Evolutionary conservation across 345 rosid species (phyloP), one percentile per base, ranked within the genome.

Genomic region (Erodium maritimum): DNA sequence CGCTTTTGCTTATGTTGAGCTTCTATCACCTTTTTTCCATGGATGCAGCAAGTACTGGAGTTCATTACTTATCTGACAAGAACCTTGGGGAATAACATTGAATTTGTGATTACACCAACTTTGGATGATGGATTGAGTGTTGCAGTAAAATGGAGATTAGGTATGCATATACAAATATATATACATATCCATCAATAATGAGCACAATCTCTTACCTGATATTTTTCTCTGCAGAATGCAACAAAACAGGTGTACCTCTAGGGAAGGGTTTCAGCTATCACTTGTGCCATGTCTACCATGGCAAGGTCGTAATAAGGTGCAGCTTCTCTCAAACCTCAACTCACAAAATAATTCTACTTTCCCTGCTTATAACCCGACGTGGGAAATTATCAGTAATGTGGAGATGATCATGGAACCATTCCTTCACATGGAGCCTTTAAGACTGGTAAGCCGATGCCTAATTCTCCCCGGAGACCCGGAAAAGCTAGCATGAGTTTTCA

Each of bases 401-500:
- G 95, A 86, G 76, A 82, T 91, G 88, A 78, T 82, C 69, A 78
- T 82, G 77, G 88, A 88, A 21, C 91, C 96, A 59, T 71, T 91
- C 24, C 73, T 86, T 52, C 79, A 77, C n/a, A 20, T 79, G 0
- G 86, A 79, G 46, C 83, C 86, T 23, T 57, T 75, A 29, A 78
- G 85, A 75, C 61, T 75, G 76, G 90, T 88, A 71, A 73, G 75
- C 51, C n/a, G 0, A 29, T 5, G 8, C 9, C 4, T 29, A 29
- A 29, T 29, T 5, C 37, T 29, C 9, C 2, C 37, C 5, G 9
- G 37, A 29, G 4, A 29, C 37, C 37, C 5, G 0, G 9, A 29
- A 29, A 29, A 29, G 37, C 5, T 6, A 29, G 37, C 3, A 25
- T 29, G 37, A 11, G 37, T 29, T 29, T 29, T 1, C 5, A 29